Base-by-base conservation (phyloP, 257 asterid genomes). In the Petunia axillaris region DNA sequence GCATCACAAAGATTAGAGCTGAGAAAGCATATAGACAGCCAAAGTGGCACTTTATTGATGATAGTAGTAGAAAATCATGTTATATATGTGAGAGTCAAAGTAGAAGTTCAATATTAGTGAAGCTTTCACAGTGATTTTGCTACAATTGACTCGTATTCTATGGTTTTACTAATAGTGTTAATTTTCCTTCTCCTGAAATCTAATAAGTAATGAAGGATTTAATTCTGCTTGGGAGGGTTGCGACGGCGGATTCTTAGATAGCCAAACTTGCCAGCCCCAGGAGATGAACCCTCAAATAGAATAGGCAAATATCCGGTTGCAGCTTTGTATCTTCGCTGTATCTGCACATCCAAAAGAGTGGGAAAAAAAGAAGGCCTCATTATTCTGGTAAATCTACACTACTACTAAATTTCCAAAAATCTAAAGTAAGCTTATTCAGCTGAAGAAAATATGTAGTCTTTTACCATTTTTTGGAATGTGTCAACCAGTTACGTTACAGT, bases 261-360 rank as follows among this genome's bases (percentile, higher is more conserved):
- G 37, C 98, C 99, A 48, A 95, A 95, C 79, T 75, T 93, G 9
- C 97, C 98, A 6, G 99, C 99, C n/a, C 99, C 99, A 0, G 98
- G 99, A 37, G 99, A 95, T 36, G 99, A 95, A 13, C 98, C 99
- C 83, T 95, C 98, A 52, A 93, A 95, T 38, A 92, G 80, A 73
- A 89, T 81, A 0, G 98, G 98, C 78, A 91, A 60, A 84, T 93
- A 89, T 1, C 98, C 99, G 1, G 97, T 95, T 3, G 98, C 98
- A 38, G 81, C 85, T 83, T 86, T 88, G 84, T 95, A 95, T 78
- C 86, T 93, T 85, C 86, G 89, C 87, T 93, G 99, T 78, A 95
- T 92, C 99, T 95, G 92, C 85, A 82, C 39, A 75, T 66, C 75
- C 63, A 81, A 64, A 79, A 81, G 9, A 68, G 58, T 71, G 5